phyloP scores from a whole-genome alignment of 108 stramenopile species.

The Schizochytrium sp. region DNA sequence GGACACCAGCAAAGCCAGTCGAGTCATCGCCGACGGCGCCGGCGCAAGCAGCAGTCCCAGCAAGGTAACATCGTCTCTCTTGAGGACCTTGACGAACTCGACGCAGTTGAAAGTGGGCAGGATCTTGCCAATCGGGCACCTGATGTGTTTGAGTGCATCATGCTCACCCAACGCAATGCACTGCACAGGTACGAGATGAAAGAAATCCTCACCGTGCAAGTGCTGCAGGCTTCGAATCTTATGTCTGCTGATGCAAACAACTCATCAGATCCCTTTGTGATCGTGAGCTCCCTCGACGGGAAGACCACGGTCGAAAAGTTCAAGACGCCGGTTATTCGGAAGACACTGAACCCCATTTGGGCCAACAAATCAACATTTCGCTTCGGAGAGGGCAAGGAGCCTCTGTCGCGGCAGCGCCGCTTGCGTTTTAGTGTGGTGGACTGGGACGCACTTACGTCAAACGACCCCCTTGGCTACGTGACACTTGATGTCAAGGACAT shows the following conservation, averaged over 20 bases:
- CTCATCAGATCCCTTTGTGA: not conserved
- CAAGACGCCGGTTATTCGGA: not conserved
- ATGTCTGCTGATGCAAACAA: not conserved
- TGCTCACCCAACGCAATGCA: not conserved
- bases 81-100: not conserved
- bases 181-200: not conserved
- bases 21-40: not conserved
- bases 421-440: not conserved
- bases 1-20: too few relatives aligned
- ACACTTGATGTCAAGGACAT: not conserved
- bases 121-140: not conserved
- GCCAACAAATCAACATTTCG: conserved; percentile 5
- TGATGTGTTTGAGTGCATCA: not conserved
- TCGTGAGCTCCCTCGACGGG: not conserved
- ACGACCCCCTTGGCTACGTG: not conserved
- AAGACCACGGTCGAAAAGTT: not conserved
- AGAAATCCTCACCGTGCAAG: not conserved
- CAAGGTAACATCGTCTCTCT: too few relatives aligned
- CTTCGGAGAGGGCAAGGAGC: not conserved
- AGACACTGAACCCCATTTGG: not conserved
- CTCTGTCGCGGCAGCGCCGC: not conserved
- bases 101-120: not conserved
- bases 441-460: not conserved
- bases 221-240: not conserved
- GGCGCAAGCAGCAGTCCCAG: too few relatives aligned